Evolutionary conservation across 176 grass and related monocot species (phyloP).

Genomic region (Hyparrhenia diplandra): DNA sequence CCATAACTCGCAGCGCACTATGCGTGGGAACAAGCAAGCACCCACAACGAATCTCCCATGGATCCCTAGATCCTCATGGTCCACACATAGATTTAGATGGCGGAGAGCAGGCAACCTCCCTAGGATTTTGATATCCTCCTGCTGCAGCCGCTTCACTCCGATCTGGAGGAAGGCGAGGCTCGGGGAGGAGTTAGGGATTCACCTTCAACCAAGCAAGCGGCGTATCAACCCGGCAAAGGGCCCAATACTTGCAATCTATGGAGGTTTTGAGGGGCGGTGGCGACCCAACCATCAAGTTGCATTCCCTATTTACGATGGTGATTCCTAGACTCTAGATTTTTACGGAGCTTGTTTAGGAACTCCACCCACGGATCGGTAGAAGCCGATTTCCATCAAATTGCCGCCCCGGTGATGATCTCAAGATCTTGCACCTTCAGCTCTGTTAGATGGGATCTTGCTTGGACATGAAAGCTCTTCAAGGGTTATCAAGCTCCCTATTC

Average conservation of each 20-base stretch:
- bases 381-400: too few relatives aligned
- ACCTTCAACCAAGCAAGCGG: background rate
- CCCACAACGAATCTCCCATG: background rate
- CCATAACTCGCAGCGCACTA: rapidly evolving
- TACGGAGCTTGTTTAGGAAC: background rate
- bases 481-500: too few relatives aligned
- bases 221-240: background rate
- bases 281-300: background rate
- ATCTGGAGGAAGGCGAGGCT: background rate
- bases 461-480: background rate
- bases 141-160: background rate
- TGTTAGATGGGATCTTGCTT: background rate
- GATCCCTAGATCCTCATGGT: background rate
- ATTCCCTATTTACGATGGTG: background rate
- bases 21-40: background rate
- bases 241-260: rapidly evolving
- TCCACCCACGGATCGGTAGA: background rate
- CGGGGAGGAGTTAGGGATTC: rapidly evolving
- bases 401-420: too few relatives aligned
- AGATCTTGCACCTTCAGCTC: background rate
- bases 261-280: background rate
- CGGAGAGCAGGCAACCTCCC: background rate
- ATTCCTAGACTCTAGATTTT: background rate
- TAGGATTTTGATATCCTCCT: too few relatives aligned
- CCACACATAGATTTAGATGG: rapidly evolving